These are phyloP conservation scores for Cyclotella sp. DNA, from an alignment of 108 stramenopile genomes.

Conservation along the genomic window DNA sequence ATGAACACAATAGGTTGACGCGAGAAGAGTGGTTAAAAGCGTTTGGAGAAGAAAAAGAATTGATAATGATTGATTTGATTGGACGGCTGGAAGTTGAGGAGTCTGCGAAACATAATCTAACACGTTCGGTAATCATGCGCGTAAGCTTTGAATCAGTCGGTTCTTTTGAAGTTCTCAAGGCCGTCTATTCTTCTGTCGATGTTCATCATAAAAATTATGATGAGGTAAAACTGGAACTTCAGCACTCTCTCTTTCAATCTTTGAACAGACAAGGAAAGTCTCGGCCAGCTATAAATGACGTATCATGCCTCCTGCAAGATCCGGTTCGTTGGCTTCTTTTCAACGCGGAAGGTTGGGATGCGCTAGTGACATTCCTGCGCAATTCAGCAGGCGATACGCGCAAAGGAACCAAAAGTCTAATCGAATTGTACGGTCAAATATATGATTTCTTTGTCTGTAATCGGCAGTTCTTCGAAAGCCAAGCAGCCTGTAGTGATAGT, in stretches of 20 bases:
- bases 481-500: neutral
- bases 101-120: neutral
- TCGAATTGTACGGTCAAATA: constrained; percentile 11
- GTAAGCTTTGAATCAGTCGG: constrained; percentile 7
- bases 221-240: neutral
- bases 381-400: neutral
- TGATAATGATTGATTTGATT: neutral
- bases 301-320: neutral
- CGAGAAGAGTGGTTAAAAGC: neutral
- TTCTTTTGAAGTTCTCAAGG: neutral
- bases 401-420: neutral
- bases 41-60: neutral
- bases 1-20: neutral
- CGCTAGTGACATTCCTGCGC: neutral
- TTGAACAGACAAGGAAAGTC: neutral
- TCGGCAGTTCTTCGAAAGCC: neutral
- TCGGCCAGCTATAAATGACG: neutral
- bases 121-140: constrained; percentile 4
- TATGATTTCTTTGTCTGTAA: constrained; percentile 4
- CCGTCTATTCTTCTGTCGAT: neutral
- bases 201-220: neutral
- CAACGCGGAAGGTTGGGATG: neutral
- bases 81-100: neutral
- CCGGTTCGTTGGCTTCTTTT: neutral
- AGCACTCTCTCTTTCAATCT: neutral